phyloP scores from a whole-genome alignment of 768 basidiomycete species.

The Suillus plorans region DNA sequence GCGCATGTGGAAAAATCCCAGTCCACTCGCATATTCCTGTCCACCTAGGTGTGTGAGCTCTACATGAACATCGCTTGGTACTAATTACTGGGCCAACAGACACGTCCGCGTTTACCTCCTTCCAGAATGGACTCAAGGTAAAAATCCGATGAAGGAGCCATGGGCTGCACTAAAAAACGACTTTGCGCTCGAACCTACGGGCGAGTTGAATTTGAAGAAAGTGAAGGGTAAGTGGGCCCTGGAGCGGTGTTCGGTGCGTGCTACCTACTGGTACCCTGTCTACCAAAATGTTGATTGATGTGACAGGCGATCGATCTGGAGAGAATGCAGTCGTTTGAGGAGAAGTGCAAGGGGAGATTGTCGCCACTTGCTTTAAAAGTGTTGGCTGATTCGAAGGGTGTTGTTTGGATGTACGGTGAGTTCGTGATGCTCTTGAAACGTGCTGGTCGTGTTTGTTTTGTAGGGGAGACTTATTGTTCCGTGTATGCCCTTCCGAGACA shows the following conservation, averaged over 20 bases:
- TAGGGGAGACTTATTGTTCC: not conserved
- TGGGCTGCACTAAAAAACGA: constrained; percentile 27
- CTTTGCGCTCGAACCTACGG: constrained; percentile 24
- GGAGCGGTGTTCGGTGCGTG: not conserved
- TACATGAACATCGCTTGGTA: not conserved
- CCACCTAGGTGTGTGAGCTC: constrained; percentile 7
- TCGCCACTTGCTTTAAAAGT: constrained; percentile 1
- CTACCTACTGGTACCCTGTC: not conserved
- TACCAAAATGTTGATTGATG: no score
- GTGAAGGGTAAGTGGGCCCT: constrained; percentile 25
- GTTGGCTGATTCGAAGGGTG: not conserved
- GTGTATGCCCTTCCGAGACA: constrained; percentile 9
- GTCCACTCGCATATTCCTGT: not conserved
- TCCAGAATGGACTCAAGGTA: constrained; percentile 27
- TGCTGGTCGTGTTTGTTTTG: not conserved
- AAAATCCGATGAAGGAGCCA: constrained; percentile 27
- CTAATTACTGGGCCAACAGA: constrained; percentile 9
- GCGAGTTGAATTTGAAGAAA: constrained; percentile 17
- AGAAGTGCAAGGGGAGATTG: not conserved
- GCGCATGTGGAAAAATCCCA: constrained; percentile 3
- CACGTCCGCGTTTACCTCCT: constrained; percentile 34
- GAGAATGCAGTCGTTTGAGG: constrained; percentile 5
- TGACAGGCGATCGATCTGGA: not conserved
- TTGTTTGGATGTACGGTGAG: constrained; percentile 22
- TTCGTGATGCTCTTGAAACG: not conserved